phyloP scores from a whole-genome alignment of 441 rosid species.

The Gossypium schwendimanii region DNA sequence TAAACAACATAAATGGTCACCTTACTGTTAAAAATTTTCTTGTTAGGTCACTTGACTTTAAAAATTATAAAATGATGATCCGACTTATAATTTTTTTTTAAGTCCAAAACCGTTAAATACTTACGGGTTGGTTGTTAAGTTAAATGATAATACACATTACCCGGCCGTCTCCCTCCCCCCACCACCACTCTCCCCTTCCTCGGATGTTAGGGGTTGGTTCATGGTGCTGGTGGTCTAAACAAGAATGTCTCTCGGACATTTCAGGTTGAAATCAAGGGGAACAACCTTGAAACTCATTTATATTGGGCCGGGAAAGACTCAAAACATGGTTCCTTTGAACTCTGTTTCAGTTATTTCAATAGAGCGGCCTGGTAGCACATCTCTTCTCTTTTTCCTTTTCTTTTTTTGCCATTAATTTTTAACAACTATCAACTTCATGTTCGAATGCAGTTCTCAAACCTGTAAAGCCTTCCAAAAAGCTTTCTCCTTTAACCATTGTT shows the following conservation, averaged over 20 bases:
- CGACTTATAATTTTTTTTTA: too few relatives aligned
- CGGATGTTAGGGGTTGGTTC: too few relatives aligned
- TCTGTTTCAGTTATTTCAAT: constrained; percentile 58
- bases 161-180: too few relatives aligned
- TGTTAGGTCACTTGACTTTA: too few relatives aligned
- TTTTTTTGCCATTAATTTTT: too few relatives aligned
- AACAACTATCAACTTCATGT: not conserved
- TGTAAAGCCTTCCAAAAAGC: constrained; percentile 12
- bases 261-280: constrained; percentile 15
- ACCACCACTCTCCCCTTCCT: too few relatives aligned
- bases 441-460: constrained; percentile 34
- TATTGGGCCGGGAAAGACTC: constrained; percentile 72
- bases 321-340: constrained; percentile 38
- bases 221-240: constrained; percentile 7
- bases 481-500: constrained; percentile 17
- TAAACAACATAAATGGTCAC: too few relatives aligned
- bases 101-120: too few relatives aligned
- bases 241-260: constrained; percentile 28
- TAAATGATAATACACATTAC: too few relatives aligned
- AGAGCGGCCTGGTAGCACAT: constrained; percentile 32
- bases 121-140: too few relatives aligned
- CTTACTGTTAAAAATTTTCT: too few relatives aligned
- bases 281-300: constrained; percentile 41
- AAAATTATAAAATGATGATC: too few relatives aligned
- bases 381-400: not conserved